phyloP scores from a whole-genome alignment of 805 yeast species.

The Pichia phayaonensis region DNA sequence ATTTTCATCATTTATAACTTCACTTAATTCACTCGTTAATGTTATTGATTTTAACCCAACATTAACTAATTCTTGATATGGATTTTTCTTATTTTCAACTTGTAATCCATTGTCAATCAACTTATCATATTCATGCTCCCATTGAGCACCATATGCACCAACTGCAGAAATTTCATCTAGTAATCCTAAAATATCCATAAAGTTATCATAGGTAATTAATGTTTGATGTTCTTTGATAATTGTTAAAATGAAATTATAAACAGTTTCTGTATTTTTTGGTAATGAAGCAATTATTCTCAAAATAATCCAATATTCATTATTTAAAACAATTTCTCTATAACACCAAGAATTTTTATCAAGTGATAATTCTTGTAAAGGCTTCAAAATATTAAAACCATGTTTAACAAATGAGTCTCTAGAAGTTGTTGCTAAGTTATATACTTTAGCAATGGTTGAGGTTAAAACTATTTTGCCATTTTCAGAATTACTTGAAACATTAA shows the following conservation, averaged over 20 bases:
- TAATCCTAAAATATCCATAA: conserved; percentile 59
- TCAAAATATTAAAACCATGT: conserved; percentile 37
- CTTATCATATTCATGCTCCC: conserved; percentile 56
- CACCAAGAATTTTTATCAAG: conserved; percentile 39
- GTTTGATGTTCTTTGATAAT: conserved; percentile 28
- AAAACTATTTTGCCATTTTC: conserved; percentile 16
- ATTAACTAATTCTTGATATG: conserved; percentile 47
- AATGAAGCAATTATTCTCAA: conserved; percentile 39
- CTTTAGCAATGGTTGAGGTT: conserved; percentile 20
- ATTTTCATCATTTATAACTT: conserved; percentile 26
- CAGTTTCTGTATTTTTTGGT: conserved; percentile 32
- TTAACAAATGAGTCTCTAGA: conserved; percentile 36
- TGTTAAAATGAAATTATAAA: conserved; percentile 41
- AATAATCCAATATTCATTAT: conserved; percentile 42
- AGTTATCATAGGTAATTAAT: conserved; percentile 42
- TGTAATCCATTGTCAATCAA: conserved; percentile 37
- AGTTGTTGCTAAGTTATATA: conserved; percentile 17
- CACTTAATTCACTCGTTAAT: conserved; percentile 47
- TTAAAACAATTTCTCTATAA: conserved; percentile 28
- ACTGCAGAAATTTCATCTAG: conserved; percentile 74
- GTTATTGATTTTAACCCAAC: conserved; percentile 55
- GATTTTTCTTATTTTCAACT: conserved; percentile 35
- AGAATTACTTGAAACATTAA: conserved; percentile 33
- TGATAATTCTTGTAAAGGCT: conserved; percentile 42
- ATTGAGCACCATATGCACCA: conserved; percentile 72